Evolutionary conservation across 306 rosid genomes (phyloP), one percentile per base, ranked within the genome.

Genomic region (Lupinus albus): DNA sequence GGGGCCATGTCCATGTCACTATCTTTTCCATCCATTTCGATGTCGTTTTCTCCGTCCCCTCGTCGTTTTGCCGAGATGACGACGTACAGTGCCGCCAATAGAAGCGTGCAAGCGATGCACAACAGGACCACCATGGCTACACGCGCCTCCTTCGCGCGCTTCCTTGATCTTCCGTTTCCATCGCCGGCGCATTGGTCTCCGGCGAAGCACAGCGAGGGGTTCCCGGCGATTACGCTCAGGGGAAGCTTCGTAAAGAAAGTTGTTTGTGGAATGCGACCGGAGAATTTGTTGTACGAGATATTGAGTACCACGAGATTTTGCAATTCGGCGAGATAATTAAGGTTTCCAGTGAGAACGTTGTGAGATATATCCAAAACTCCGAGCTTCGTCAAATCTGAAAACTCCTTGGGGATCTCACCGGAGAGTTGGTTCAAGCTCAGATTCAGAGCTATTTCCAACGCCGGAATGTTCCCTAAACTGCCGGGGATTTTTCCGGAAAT

Each of bases 261-360:
- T 42, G 93, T 88, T 72, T 88, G 86, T 0, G 99, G 99, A 2
- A 93, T 73, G 25, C 71, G 78, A 2, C 99, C 97, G 1, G 94
- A 77, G 82, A 93, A 84, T 73, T 71, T 84, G 85, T 93, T 93
- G 80, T 76, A 41, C 11, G 99, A 93, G 67, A 90, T 61, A 38
- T 93, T 93, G 61, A 93, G 97, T 39, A 78, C 92, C 25, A 90
- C 96, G 56, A 93, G 96, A 78, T 93, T 93, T 64, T 88, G 94
- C 71, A 93, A 59, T 1, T 57, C 82, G 5, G 79, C 89, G 51
- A 93, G 87, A 47, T 76, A 78, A 1, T 75, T 84, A 1, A 93
- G 88, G 70, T 79, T 85, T 8, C 99, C 99, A 5, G 81, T 36
- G 52, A 93, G 90, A 5, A 62, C 53, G 78, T 93, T 93, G 85